phyloP scores from a whole-genome alignment of 352 stramenopile genomes.

The Plasmopara muralis region DNA sequence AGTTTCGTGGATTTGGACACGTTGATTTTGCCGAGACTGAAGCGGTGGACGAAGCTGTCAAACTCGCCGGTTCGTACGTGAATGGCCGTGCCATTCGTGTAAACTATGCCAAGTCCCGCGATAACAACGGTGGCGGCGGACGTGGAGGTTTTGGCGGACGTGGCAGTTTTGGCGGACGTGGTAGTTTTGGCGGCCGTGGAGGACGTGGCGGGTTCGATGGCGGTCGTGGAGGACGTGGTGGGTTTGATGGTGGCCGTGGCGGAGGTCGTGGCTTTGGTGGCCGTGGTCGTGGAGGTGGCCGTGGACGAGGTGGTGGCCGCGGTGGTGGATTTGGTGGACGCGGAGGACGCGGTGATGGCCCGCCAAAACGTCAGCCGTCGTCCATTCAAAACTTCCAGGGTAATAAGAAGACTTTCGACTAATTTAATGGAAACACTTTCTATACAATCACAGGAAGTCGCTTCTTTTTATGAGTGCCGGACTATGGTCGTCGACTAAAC shows the following conservation, averaged over 20 bases:
- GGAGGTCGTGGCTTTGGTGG: conserved; percentile 33
- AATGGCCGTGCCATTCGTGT: conserved; percentile 91
- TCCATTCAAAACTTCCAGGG: conserved; percentile 93
- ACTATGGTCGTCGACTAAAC: conserved; percentile 13
- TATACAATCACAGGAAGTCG: conserved; percentile 18
- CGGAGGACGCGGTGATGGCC: conserved; percentile 51
- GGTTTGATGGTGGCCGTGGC: conserved; percentile 41
- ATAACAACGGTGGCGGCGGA: conserved; percentile 26
- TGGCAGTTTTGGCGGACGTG: background rate
- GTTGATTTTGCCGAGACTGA: conserved; percentile 96
- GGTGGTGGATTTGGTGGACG: conserved; percentile 30
- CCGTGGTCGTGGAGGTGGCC: conserved; percentile 27
- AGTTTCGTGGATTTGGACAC: conserved; percentile 98
- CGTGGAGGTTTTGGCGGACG: conserved; percentile 42
- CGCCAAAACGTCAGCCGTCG: conserved; percentile 79
- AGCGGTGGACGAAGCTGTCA: conserved; percentile 87
- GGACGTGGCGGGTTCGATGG: conserved; percentile 33
- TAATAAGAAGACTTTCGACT: conserved; percentile 97
- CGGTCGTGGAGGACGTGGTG: conserved; percentile 40
- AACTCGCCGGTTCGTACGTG: conserved; percentile 90
- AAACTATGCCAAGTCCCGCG: conserved; percentile 89
- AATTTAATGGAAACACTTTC: conserved; percentile 38
- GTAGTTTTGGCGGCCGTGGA: conserved; percentile 38
- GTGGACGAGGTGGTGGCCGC: conserved; percentile 50
- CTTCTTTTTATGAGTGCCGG: conserved; percentile 13